These are phyloP conservation scores for Fonsecaea pedrosoi DNA, from an alignment of 2,329 filamentous ascomycete species.

Conservation along the genomic window DNA sequence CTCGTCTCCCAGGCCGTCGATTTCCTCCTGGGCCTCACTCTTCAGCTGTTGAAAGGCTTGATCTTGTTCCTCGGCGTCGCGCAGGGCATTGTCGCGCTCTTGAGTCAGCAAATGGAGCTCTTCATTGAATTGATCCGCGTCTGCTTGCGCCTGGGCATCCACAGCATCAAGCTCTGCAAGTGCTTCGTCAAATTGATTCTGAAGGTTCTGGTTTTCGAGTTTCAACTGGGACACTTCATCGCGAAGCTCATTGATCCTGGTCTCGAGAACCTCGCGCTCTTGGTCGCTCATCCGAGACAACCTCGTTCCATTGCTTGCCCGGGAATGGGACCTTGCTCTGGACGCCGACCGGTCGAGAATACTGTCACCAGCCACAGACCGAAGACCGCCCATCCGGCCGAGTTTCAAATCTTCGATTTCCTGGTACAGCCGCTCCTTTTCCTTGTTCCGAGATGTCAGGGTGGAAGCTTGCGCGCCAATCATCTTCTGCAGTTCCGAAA, in stretches of 20 bases:
- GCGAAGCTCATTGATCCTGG: constrained; percentile 78
- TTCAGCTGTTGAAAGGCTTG: constrained; percentile 58
- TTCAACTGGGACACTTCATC: constrained; percentile 87
- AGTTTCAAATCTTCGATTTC: constrained; percentile 98
- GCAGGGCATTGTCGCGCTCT: constrained; percentile 84
- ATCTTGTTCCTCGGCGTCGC: constrained; percentile 71
- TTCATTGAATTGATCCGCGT: constrained; percentile 78
- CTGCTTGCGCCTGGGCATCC: constrained; percentile 75
- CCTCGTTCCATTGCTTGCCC: constrained; percentile 72
- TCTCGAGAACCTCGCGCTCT: constrained; percentile 86
- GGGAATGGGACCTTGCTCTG: constrained; percentile 76
- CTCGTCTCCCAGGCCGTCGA: constrained; percentile 66
- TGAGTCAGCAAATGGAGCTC: constrained; percentile 79
- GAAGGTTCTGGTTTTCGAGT: constrained; percentile 86
- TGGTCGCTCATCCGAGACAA: constrained; percentile 72
- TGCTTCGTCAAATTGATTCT: constrained; percentile 79
- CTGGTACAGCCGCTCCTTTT: constrained; percentile 92
- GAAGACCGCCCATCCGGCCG: constrained; percentile 70
- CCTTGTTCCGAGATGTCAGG: constrained; percentile 92
- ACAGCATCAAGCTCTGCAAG: constrained; percentile 79
- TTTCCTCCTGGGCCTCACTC: constrained; percentile 65
- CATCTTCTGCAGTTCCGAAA: constrained; percentile 87
- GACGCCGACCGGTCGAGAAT: constrained; percentile 94
- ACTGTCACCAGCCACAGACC: constrained; percentile 77
- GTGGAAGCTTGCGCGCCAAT: constrained; percentile 96